These are phyloP conservation scores for Abelmoschus esculentus DNA, from an alignment of 345 rosid genomes.

Conservation along the genomic window DNA sequence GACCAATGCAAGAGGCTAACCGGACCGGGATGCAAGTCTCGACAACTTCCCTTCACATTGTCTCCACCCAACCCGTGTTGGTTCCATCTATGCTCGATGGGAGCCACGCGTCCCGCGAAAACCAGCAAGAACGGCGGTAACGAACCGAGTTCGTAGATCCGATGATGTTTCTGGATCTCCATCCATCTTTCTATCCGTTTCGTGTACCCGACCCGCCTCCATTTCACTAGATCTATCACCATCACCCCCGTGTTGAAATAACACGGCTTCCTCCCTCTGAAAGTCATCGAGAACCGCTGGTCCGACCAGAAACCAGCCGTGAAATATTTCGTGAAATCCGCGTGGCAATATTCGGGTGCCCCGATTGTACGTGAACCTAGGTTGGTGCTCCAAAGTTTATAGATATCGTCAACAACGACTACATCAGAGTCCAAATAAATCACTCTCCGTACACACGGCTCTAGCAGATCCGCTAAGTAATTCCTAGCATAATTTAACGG, in stretches of 20 bases:
- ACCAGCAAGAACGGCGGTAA: conserved; percentile 82
- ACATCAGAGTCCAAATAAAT: conserved; percentile 91
- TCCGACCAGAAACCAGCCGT: conserved; percentile 67
- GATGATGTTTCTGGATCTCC: conserved; percentile 79
- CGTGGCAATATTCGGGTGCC: conserved; percentile 95
- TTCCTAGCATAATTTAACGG: conserved; percentile 95
- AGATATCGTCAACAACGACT: conserved; percentile 74
- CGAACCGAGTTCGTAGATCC: conserved; percentile 92
- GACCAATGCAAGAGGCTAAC: conserved; percentile 97
- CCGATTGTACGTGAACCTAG: conserved; percentile 75
- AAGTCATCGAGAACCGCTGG: conserved; percentile 35
- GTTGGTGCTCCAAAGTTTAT: conserved; percentile 67
- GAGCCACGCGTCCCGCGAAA: conserved; percentile 83
- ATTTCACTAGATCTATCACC: conserved; percentile 84
- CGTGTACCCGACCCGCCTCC: conserved; percentile 73
- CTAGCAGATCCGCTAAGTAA: conserved; percentile 73
- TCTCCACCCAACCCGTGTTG: conserved; percentile 97
- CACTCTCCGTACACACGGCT: conserved; percentile 82
- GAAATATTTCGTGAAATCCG: conserved; percentile 86
- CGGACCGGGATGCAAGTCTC: conserved; percentile 90
- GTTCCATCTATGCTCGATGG: conserved; percentile 94
- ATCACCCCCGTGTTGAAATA: conserved; percentile 91
- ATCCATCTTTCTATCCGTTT: conserved; percentile 87
- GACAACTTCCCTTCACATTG: conserved; percentile 83
- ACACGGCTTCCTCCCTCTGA: conserved; percentile 56